Conservation (phyloP, 352 stramenopile genomes). For the Pythium volutum region DNA sequence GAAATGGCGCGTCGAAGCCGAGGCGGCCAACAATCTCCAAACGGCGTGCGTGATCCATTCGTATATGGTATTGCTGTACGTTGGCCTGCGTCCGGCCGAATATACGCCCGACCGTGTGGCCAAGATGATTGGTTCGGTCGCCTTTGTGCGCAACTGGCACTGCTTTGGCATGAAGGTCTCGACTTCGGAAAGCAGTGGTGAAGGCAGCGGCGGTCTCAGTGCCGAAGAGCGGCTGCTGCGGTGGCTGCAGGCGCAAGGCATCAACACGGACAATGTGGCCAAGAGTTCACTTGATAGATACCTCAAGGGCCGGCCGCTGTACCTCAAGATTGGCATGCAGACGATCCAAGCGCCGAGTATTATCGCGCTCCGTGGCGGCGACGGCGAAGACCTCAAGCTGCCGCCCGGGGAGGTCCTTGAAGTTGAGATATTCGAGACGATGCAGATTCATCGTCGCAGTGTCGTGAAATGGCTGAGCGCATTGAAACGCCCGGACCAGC, state of each 20-base stretch:
- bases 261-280: slow-evolving; percentile 83
- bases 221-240: slow-evolving; percentile 79
- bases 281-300: slow-evolving; percentile 86
- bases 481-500: slow-evolving; percentile 17
- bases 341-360: slow-evolving; percentile 87
- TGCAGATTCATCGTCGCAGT: slow-evolving; percentile 76
- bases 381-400: slow-evolving; percentile 62
- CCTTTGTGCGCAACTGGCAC: slow-evolving; percentile 90
- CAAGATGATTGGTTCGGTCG: slow-evolving; percentile 75
- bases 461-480: slow-evolving; percentile 68
- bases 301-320: slow-evolving; percentile 77
- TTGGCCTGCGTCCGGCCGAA: slow-evolving; percentile 62
- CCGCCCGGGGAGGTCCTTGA: slow-evolving; percentile 83
- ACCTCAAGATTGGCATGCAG: slow-evolving; percentile 86
- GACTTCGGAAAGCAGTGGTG: slow-evolving; percentile 35
- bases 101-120: slow-evolving; percentile 69
- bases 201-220: slow-evolving; percentile 36
- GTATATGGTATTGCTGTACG: slow-evolving; percentile 69
- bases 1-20: slow-evolving; percentile 76
- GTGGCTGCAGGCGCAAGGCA: slow-evolving; percentile 88
- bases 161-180: slow-evolving; percentile 89
- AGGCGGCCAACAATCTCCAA: slow-evolving; percentile 69
- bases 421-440: slow-evolving; percentile 80
- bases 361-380: slow-evolving; percentile 44
- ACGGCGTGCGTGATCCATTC: slow-evolving; percentile 85